Conservation (phyloP, 257 asterid genomes). For the Solanum peruvianum region DNA sequence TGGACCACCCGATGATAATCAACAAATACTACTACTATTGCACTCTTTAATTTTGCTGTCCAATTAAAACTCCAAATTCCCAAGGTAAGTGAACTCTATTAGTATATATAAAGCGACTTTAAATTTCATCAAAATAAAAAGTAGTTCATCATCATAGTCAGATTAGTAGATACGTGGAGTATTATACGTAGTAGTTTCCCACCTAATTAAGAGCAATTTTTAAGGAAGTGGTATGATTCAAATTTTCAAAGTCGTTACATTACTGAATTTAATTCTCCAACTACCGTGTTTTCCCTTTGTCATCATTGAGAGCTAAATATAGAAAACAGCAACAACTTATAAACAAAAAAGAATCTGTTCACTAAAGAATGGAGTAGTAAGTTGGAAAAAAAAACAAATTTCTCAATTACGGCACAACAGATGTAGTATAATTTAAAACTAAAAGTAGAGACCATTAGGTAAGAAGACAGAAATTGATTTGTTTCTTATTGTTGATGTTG, state of each 20-base stretch:
- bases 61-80: not conserved
- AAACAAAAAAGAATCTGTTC: not conserved
- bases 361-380: not conserved
- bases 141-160: not conserved
- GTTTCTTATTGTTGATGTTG: constrained; percentile 18
- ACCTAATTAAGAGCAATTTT: not conserved
- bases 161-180: not conserved
- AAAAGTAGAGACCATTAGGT: not conserved
- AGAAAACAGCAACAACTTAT: not conserved
- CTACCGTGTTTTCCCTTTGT: not conserved
- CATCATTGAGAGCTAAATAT: not conserved
- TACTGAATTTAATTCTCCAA: not conserved
- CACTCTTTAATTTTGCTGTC: not conserved
- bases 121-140: not conserved
- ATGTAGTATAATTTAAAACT: not conserved
- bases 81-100: not conserved
- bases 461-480: not conserved
- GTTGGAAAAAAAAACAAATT: not conserved
- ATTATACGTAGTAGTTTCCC: not conserved
- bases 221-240: not conserved
- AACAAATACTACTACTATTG: not conserved
- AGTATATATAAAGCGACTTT: not conserved
- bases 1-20: not conserved
- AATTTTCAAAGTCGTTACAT: not conserved
- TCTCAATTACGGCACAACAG: not conserved